These are phyloP conservation scores for Triticum monococcum DNA, from an alignment of 176 grass and related monocot species.

Conservation along the genomic window DNA sequence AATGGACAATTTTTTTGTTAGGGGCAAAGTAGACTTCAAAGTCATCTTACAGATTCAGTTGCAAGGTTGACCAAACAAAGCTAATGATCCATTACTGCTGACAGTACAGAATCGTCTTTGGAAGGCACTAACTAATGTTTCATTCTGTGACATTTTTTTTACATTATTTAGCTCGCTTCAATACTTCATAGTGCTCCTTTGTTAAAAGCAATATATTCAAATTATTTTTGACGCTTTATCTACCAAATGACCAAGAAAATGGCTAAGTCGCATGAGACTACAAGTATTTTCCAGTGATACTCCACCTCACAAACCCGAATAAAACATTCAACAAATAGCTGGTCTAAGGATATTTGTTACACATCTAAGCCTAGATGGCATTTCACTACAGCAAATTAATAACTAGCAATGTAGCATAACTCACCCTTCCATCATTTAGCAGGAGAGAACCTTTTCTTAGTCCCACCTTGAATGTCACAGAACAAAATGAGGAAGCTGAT, in stretches of 20 bases:
- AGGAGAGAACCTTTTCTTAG: slow-evolving; percentile 87
- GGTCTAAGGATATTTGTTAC: background rate
- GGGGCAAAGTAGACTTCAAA: background rate
- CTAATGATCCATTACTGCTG: slow-evolving; percentile 24
- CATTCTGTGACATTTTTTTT: background rate
- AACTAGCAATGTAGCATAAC: slow-evolving; percentile 25
- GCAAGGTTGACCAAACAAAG: slow-evolving; percentile 26
- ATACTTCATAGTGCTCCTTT: slow-evolving; percentile 2
- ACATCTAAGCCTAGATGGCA: background rate
- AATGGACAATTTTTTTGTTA: background rate
- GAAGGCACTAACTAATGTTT: slow-evolving; percentile 3
- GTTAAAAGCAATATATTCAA: background rate
- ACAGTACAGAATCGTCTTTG: background rate
- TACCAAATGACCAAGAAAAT: slow-evolving; percentile 8
- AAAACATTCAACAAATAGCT: slow-evolving; percentile 25
- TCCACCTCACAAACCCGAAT: slow-evolving; percentile 17
- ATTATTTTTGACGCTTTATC: background rate
- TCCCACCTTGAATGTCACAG: slow-evolving; percentile 50
- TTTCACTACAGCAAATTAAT: slow-evolving; percentile 32
- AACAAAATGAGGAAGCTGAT: slow-evolving; percentile 48
- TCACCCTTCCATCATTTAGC: slow-evolving; percentile 98
- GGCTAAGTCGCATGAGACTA: background rate
- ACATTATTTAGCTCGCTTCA: slow-evolving; percentile 5
- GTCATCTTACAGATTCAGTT: background rate
- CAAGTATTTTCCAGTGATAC: background rate